A percentile compares a stretch with the other conserved stretches of the same genome.
Conservation (phyloP, 139 green algal species). For the Chlamydomonas schloesseri region DNA sequence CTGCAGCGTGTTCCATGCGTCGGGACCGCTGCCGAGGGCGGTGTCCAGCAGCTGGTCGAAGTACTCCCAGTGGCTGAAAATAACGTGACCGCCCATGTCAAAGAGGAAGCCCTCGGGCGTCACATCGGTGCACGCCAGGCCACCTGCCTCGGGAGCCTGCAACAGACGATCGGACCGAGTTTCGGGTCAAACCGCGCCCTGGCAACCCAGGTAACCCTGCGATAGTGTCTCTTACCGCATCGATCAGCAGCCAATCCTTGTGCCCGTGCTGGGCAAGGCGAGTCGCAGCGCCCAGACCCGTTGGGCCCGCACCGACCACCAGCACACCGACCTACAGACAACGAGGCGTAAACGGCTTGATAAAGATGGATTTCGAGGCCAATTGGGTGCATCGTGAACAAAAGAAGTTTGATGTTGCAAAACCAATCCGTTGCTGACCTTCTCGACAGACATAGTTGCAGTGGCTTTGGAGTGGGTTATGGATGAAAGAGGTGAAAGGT, state of each 20-base stretch:
- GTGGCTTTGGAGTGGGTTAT: too few relatives aligned
- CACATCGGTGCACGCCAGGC: conserved; percentile 90
- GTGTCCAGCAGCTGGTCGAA: conserved; percentile 84
- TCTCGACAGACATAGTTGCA: too few relatives aligned
- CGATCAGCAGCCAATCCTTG: conserved; percentile 85
- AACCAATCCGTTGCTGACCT: too few relatives aligned
- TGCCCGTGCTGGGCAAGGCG: conserved; percentile 87
- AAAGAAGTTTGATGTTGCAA: too few relatives aligned
- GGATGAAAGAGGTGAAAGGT: too few relatives aligned
- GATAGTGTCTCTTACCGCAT: conserved; percentile 66
- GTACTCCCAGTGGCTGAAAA: conserved; percentile 94
- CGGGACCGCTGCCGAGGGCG: conserved; percentile 64
- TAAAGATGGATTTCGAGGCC: too few relatives aligned
- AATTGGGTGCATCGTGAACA: too few relatives aligned
- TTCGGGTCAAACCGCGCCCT: too few relatives aligned
- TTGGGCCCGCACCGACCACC: conserved; percentile 87
- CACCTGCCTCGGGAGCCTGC: conserved; percentile 76
- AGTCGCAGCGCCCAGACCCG: conserved; percentile 89
- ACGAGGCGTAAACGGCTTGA: background rate
- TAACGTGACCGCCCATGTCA: conserved; percentile 96
- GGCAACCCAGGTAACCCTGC: too few relatives aligned
- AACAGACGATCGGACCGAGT: conserved; percentile 1
- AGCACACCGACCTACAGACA: conserved; percentile 70
- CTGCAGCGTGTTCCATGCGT: conserved; percentile 89
- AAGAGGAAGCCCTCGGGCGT: conserved; percentile 93